These are phyloP conservation scores for Scopulariopsis brevicaulis DNA, from an alignment of 2,329 filamentous ascomycete genomes.

Conservation along the genomic window DNA sequence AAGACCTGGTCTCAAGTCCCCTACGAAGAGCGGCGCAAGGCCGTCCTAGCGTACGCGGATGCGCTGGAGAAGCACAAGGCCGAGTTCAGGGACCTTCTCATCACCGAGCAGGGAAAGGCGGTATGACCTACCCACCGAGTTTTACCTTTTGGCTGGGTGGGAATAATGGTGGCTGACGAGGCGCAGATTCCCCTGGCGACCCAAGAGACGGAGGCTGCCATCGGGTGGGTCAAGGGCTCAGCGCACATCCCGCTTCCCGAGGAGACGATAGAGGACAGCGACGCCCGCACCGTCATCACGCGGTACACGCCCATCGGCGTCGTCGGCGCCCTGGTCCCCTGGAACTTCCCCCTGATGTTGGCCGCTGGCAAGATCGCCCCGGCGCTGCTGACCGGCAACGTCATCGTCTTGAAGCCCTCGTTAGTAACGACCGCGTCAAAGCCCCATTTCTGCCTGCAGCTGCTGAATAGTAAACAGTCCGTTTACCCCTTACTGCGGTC, in stretches of 20 bases:
- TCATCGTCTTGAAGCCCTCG: slow-evolving; percentile 44
- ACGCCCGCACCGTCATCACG: slow-evolving; percentile 16
- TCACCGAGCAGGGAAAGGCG: slow-evolving; percentile 11
- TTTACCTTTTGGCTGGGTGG: too few relatives aligned
- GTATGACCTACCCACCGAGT: slow-evolving; percentile 1
- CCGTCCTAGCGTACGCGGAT: not conserved
- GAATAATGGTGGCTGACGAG: too few relatives aligned
- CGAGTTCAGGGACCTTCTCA: slow-evolving; percentile 5
- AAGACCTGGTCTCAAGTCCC: slow-evolving; percentile 16
- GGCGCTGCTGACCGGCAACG: slow-evolving; percentile 43
- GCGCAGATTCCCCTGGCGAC: too few relatives aligned
- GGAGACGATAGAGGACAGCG: slow-evolving; percentile 11
- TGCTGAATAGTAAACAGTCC: slow-evolving; percentile 13
- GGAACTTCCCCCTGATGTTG: slow-evolving; percentile 46
- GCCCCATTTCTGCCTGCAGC: too few relatives aligned
- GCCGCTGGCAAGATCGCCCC: slow-evolving; percentile 42
- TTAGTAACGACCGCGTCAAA: too few relatives aligned
- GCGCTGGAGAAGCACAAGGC: not conserved
- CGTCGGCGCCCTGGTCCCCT: slow-evolving; percentile 34
- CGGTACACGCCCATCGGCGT: slow-evolving; percentile 30
- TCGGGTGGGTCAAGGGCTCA: too few relatives aligned
- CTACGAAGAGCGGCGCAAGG: slow-evolving; percentile 5
- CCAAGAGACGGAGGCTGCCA: too few relatives aligned
- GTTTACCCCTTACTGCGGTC: slow-evolving; percentile 42
- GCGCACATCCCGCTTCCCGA: slow-evolving; percentile 6